Percentiles rank a stretch among this genome's conserved stretches.
phyloP scores from a whole-genome alignment of 192 early-diverging fungal genomes.

The Coemansia sp. region DNA sequence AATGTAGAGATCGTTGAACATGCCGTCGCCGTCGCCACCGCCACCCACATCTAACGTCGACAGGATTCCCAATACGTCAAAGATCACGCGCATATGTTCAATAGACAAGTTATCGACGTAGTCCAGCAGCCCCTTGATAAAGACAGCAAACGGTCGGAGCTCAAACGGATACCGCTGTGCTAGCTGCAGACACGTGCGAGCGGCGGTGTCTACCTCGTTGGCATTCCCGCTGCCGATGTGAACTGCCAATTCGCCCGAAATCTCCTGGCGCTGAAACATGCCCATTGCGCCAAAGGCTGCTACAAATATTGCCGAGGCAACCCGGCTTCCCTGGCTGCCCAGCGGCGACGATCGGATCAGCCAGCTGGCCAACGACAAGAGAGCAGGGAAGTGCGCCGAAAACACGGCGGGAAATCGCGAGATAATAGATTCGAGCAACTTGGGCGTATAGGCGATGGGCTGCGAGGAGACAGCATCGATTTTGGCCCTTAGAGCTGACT shows the following conservation, averaged over 20 bases:
- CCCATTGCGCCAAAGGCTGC: constrained; percentile 51
- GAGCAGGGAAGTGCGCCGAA: constrained; percentile 33
- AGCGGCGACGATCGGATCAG: constrained; percentile 53
- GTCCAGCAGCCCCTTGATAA: constrained; percentile 71
- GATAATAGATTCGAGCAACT: constrained; percentile 12
- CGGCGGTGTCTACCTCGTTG: constrained; percentile 63
- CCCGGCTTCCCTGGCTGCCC: constrained; percentile 47
- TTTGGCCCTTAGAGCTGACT: constrained; percentile 19
- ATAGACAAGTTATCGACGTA: constrained; percentile 67
- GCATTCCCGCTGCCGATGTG: constrained; percentile 72
- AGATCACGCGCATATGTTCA: constrained; percentile 64
- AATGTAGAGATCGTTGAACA: constrained; percentile 72
- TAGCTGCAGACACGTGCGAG: constrained; percentile 57
- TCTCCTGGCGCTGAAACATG: constrained; percentile 73
- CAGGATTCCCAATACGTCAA: constrained; percentile 64
- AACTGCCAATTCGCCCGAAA: constrained; percentile 69
- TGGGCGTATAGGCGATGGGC: constrained; percentile 27
- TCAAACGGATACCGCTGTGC: constrained; percentile 49
- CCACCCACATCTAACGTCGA: constrained; percentile 31
- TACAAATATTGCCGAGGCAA: constrained; percentile 20
- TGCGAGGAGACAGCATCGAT: constrained; percentile 20
- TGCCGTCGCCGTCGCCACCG: constrained; percentile 30
- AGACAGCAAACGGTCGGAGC: constrained; percentile 61
- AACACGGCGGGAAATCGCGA: constrained; percentile 27
- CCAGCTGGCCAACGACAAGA: constrained; percentile 62